phyloP scores from a whole-genome alignment of 306 rosid genomes.

The Gastrolobium villosum region DNA sequence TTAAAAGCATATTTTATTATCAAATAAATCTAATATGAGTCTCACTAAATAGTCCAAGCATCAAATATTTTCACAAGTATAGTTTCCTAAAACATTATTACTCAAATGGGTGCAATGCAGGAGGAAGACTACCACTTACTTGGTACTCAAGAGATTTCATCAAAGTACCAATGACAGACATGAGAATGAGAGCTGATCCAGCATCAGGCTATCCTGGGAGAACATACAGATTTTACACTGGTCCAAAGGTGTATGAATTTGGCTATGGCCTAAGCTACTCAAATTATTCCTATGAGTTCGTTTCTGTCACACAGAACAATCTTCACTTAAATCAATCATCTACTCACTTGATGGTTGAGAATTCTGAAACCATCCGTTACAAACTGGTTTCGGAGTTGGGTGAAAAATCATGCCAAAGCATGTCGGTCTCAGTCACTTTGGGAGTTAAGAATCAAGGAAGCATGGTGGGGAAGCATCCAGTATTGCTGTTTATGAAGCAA shows the following conservation, averaged over 20 bases:
- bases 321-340: slow-evolving; percentile 66
- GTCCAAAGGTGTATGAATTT: slow-evolving; percentile 75
- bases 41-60: not conserved
- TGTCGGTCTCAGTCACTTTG: slow-evolving; percentile 55
- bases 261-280: slow-evolving; percentile 96
- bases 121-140: slow-evolving; percentile 90
- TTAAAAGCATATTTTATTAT: too few relatives aligned
- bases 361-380: slow-evolving; percentile 58
- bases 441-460: slow-evolving; percentile 69
- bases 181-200: slow-evolving; percentile 89
- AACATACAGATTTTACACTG: slow-evolving; percentile 85
- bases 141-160: slow-evolving; percentile 81
- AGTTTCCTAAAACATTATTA: not conserved
- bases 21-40: too few relatives aligned
- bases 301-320: slow-evolving; percentile 54
- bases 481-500: slow-evolving; percentile 65
- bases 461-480: slow-evolving; percentile 80
- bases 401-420: slow-evolving; percentile 61
- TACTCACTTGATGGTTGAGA: slow-evolving; percentile 43
- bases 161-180: slow-evolving; percentile 89
- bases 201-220: slow-evolving; percentile 82
- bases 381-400: slow-evolving; percentile 68
- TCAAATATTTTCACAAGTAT: not conserved
- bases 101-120: slow-evolving; percentile 59
- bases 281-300: slow-evolving; percentile 61